A percentile compares a stretch with the other conserved stretches of the same genome.
Evolutionary conservation across 2,329 filamentous ascomycete species (phyloP).

Genomic region (Lecanicillium sp.): DNA sequence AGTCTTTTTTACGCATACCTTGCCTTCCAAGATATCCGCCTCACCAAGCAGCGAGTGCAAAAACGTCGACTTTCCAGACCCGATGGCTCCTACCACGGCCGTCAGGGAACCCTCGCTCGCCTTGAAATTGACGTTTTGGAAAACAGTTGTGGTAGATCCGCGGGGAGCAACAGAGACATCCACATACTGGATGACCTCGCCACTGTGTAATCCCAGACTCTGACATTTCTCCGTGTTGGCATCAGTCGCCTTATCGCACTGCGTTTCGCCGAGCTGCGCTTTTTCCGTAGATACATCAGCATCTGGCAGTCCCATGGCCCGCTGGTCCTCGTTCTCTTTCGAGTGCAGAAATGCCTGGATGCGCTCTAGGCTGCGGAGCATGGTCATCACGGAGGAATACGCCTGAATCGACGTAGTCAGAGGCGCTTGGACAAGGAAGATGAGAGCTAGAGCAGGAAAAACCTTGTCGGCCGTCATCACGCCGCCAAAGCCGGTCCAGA

Average conservation of each 20-base stretch:
- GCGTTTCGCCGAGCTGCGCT: no score
- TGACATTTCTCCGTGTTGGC: no score
- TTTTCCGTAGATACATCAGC: no score
- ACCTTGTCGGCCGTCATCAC: background rate
- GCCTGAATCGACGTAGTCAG: slow-evolving; percentile 27
- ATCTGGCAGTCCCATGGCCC: background rate
- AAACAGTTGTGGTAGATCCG: background rate
- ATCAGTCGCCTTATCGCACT: no score
- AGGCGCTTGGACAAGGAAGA: slow-evolving; percentile 16
- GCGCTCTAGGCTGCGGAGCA: slow-evolving; percentile 27
- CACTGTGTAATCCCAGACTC: no score
- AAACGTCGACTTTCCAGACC: background rate
- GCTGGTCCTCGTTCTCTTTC: background rate
- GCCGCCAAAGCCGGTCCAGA: background rate
- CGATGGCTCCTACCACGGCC: background rate
- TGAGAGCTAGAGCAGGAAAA: background rate
- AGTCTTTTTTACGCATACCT: background rate
- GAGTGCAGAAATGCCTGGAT: slow-evolving; percentile 31
- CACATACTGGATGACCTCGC: no score
- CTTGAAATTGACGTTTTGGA: background rate
- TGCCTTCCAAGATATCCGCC: background rate
- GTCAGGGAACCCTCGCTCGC: background rate
- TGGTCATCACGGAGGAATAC: slow-evolving; percentile 27
- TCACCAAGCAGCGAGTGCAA: background rate
- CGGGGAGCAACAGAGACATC: background rate